Evolutionary conservation across 1,284 basidiomycete genomes (phyloP), one percentile per base, ranked within the genome.

Genomic region (Pisolithus thermaeus): DNA sequence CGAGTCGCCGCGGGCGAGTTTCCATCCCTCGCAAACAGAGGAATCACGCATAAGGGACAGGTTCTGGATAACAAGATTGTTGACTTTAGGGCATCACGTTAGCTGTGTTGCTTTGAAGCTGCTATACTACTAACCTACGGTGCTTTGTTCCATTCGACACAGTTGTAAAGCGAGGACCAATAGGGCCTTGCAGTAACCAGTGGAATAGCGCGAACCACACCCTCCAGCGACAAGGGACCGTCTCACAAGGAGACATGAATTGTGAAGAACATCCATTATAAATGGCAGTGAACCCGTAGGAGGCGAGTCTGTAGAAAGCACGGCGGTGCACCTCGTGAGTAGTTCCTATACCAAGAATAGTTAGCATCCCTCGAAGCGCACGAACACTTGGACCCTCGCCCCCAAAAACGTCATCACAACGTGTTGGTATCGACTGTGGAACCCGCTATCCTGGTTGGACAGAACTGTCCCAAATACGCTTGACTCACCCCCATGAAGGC

Each of bases 61-160:
- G 3, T 54, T 66, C 57, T 76, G 75, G 12, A 81, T 52, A 20
- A 78, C 60, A 2, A 68, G 47, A 30, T 73, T 72, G 48, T 68
- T 73, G 32, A 70, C 79, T 80, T 50, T 22, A 23, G 8, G 47
- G 45, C 39, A 50, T 42, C 22, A 36, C 4, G 2, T 44, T 37
- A 36, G 42, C 25, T 30, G 32, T n/a, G 1, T 27, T 46, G 30
- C 23, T 27, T 28, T 16, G 46, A 23, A n/a, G 35, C 9, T 14
- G 9, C 18, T 30, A 1, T 22, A 41, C 25, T n/a, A 58, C 66
- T 50, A 52, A 73, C 74, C 47, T 41, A 51, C 32, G 23, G 63
- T 22, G 40, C 61, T 51, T 49, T 59, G 59, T 37, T 60, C 59
- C 22, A 49, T 56, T 40, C 60, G 59, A 7, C 54, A 59, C 35